Evolutionary conservation across 2,329 filamentous ascomycete genomes (phyloP).

Genomic region (Paraphaeosphaeria sporulosa): DNA sequence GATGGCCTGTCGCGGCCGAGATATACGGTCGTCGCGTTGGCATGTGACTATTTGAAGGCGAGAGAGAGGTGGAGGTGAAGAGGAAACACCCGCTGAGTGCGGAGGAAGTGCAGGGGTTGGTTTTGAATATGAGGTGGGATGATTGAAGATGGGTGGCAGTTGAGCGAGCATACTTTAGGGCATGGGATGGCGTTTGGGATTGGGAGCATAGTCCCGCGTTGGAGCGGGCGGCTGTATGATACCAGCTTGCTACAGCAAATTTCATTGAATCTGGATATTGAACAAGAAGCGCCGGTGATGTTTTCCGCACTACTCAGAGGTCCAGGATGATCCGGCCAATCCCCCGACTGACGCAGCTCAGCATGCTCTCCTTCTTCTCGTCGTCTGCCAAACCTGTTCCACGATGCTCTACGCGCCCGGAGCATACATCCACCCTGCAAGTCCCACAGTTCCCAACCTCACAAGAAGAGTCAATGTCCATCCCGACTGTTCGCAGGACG

Average conservation of each 20-base stretch:
- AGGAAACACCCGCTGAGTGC: conserved; percentile 22
- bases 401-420: conserved; percentile 50
- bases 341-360: conserved; percentile 50
- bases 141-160: conserved; percentile 24
- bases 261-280: neutral
- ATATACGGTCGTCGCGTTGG: conserved; percentile 32
- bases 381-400: conserved; percentile 48
- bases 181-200: conserved; percentile 10
- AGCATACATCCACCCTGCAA: conserved; percentile 50
- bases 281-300: neutral
- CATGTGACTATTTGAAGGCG: conserved; percentile 41
- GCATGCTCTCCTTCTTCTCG: conserved; percentile 46
- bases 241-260: conserved; percentile 9
- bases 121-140: conserved; percentile 42
- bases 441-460: conserved; percentile 56
- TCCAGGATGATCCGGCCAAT: conserved; percentile 45
- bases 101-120: conserved; percentile 33
- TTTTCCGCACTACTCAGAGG: conserved; percentile 20
- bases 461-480: conserved; percentile 55
- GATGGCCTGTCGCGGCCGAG: conserved; percentile 42
- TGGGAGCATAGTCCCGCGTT: neutral
- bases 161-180: conserved; percentile 7
- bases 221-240: conserved; percentile 7
- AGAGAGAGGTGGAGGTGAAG: conserved; percentile 12
- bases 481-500: conserved; percentile 50